phyloP scores from a whole-genome alignment of 192 early-diverging fungal genomes.

The Paraglomus brasilianum region DNA sequence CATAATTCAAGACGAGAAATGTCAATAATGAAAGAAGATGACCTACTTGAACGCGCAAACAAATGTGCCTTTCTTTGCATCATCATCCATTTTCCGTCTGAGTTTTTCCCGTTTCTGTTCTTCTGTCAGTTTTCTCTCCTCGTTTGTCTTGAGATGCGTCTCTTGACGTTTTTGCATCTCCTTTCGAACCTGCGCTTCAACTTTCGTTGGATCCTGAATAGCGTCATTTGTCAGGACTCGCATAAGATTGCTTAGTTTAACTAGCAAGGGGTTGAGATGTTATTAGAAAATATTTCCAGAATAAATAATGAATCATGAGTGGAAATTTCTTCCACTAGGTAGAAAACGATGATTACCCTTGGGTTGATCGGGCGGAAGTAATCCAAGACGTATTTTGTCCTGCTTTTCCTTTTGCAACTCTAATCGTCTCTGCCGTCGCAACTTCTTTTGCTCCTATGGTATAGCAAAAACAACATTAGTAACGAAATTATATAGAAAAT shows the following conservation, averaged over 20 bases:
- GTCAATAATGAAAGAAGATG: neutral
- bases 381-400: conserved; percentile 90
- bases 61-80: conserved; percentile 66
- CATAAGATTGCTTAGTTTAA: conserved; percentile 94
- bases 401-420: conserved; percentile 91
- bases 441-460: conserved; percentile 80
- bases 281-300: neutral
- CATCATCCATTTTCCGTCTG: conserved; percentile 68
- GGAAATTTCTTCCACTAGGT: neutral
- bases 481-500: neutral
- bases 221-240: conserved; percentile 91
- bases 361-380: conserved; percentile 88
- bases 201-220: conserved; percentile 88
- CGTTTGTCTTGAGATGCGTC: conserved; percentile 82
- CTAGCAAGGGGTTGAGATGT: conserved; percentile 25
- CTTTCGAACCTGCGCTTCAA: conserved; percentile 88
- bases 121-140: conserved; percentile 80
- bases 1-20: neutral
- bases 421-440: conserved; percentile 81
- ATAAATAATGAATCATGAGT: neutral
- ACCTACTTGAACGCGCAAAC: conserved; percentile 83
- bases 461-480: neutral
- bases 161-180: conserved; percentile 79
- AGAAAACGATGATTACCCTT: conserved; percentile 44
- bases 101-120: conserved; percentile 83